phyloP scores from a whole-genome alignment of 495 filamentous ascomycete species.

The Penicillium maclennaniae region DNA sequence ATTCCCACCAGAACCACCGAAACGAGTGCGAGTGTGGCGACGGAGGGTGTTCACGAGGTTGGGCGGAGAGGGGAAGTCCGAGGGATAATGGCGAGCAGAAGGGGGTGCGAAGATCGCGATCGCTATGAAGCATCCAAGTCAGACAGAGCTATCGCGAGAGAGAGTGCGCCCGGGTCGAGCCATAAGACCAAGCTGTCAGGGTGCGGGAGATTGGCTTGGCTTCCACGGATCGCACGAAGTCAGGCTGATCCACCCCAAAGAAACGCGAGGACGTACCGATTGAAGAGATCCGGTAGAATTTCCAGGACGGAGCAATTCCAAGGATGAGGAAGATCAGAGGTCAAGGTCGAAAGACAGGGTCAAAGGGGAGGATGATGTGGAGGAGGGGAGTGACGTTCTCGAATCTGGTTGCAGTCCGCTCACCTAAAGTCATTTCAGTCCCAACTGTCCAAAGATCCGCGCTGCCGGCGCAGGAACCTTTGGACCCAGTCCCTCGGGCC shows the following conservation, averaged over 20 bases:
- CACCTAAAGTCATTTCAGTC: conserved; percentile 14
- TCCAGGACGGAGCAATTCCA: not conserved
- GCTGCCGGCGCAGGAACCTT: conserved; percentile 18
- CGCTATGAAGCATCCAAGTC: not conserved
- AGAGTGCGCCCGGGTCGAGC: conserved; percentile 22
- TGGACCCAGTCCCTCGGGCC: conserved; percentile 14
- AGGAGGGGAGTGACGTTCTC: conserved; percentile 17
- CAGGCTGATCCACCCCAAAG: conserved; percentile 8
- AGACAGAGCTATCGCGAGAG: conserved; percentile 2
- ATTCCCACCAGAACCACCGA: conserved; percentile 5
- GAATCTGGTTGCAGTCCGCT: conserved; percentile 8
- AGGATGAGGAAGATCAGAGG: not conserved
- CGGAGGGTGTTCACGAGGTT: not conserved
- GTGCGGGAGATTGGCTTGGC: conserved; percentile 38
- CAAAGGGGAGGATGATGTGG: conserved; percentile 8
- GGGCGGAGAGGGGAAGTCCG: not conserved
- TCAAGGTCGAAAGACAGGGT: conserved; percentile 6
- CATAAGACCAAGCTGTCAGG: conserved; percentile 34
- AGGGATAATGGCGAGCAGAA: not conserved
- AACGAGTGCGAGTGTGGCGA: conserved; percentile 13
- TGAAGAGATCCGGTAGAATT: not conserved
- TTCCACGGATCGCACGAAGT: conserved; percentile 35
- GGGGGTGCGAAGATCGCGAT: not conserved
- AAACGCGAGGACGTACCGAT: conserved; percentile 2
- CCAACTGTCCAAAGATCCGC: conserved; percentile 19